Evolutionary conservation across 805 yeast species (phyloP).

Genomic region (Clavispora fructus): DNA sequence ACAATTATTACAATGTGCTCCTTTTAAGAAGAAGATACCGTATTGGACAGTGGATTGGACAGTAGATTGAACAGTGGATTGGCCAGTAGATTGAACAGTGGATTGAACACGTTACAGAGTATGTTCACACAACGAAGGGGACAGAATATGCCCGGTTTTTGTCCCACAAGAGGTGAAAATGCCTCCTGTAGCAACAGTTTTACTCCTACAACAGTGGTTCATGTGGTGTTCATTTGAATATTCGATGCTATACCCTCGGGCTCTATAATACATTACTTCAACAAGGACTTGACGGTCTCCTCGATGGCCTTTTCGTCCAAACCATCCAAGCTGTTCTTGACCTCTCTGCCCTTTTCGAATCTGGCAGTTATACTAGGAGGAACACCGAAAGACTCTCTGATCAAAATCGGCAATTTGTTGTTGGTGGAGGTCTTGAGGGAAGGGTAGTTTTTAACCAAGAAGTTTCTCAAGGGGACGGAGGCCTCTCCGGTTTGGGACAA

Average conservation of each 20-base stretch:
- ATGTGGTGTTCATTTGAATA: background rate
- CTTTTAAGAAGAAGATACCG: too few relatives aligned
- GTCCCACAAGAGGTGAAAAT: too few relatives aligned
- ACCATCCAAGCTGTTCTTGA: constrained; percentile 40
- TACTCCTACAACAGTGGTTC: background rate
- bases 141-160: too few relatives aligned
- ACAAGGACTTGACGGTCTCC: constrained; percentile 33
- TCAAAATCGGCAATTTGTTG: constrained; percentile 65
- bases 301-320: constrained; percentile 43
- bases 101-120: too few relatives aligned
- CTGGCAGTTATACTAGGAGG: constrained; percentile 73
- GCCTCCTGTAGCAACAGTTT: too few relatives aligned
- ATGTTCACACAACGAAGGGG: too few relatives aligned
- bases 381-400: constrained; percentile 72
- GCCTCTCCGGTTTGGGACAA: constrained; percentile 76
- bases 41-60: too few relatives aligned
- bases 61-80: too few relatives aligned
- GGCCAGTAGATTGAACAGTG: too few relatives aligned
- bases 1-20: background rate
- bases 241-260: background rate
- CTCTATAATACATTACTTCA: constrained; percentile 18
- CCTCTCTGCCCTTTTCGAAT: constrained; percentile 20
- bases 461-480: constrained; percentile 60
- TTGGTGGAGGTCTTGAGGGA: constrained; percentile 49
- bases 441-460: constrained; percentile 61